Base-by-base conservation (phyloP, 257 asterid species). In the Primulina eburnea region DNA sequence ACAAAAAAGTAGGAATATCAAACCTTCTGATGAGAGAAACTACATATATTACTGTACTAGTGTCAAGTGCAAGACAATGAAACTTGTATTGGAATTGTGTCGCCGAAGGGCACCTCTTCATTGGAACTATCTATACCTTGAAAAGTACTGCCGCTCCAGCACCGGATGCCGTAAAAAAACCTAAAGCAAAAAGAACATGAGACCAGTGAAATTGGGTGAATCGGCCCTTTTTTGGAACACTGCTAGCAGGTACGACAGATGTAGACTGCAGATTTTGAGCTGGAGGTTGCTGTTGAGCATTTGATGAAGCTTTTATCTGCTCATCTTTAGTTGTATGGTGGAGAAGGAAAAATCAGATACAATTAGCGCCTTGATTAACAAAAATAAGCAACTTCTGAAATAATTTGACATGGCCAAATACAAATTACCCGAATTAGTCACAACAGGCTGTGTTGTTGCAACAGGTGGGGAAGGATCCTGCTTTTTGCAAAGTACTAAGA, bases 401-500 rank as follows among this genome's bases (percentile, higher is more conserved):
- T 62, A 34, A 26, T 26, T 28, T 26, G 62, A 20, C 53, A 43
- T 43, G 53, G 53, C 10, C 10, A 56, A 60, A 66, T 30, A 28
- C 56, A 34, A 33, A 72, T 64, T 81, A 91, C 97, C 97, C 82
- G 87, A 91, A 79, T 71, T 79, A 63, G 86, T 59, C 72, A 68
- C 84, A 77, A 67, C 77, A 7, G 89, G 61, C 61, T 78, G 92
- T 4, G 90, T 52, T 28, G 91, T 60, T 56, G 90, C 71, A 74
- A 71, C 91, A 67, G 87, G 68, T 38, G 99, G 88, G 73, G 85
- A 57, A 63, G 87, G 83, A 84, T 94, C 99, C 97, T 94, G 79
- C 70, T 63, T 78, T 70, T 40, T 70, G 14, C 58, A 43, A 75
- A 73, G 34, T 33, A 75, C 26, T 37, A 52, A 64, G 53, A 81